Conservation (phyloP, 768 basidiomycete species). For the Lactarius quietus region DNA sequence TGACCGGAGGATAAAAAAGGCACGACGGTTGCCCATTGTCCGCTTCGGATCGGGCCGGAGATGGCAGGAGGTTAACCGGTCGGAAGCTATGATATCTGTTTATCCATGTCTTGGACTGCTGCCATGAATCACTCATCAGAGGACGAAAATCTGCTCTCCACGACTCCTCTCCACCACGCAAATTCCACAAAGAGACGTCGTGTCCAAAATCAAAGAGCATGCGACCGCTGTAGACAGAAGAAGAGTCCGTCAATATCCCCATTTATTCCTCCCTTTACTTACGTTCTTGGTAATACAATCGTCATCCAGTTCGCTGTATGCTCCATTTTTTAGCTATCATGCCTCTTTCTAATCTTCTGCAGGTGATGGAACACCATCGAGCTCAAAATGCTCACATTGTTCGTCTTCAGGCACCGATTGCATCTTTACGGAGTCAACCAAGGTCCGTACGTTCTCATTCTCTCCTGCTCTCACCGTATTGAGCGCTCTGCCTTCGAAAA, state of each 20-base stretch:
- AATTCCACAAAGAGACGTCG: conserved; percentile 20
- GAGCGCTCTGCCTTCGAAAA: neutral
- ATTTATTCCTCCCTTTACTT: neutral
- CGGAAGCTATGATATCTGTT: neutral
- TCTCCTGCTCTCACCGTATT: neutral
- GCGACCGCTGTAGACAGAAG: conserved; percentile 27
- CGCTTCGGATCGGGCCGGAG: neutral
- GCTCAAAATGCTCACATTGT: conserved; percentile 22
- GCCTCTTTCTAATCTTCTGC: neutral
- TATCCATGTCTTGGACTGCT: too few species aligned
- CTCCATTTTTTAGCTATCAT: neutral
- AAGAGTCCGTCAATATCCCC: conserved; percentile 19
- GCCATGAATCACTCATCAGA: conserved; percentile 23
- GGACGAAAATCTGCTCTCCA: conserved; percentile 1
- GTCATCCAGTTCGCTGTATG: conserved; percentile 22
- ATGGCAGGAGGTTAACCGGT: neutral
- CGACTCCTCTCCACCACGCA: too few species aligned
- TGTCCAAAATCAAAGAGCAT: conserved; percentile 24
- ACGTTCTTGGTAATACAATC: neutral
- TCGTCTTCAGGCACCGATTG: conserved; percentile 7
- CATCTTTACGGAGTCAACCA: conserved; percentile 22
- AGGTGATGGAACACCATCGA: conserved; percentile 19
- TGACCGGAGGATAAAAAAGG: neutral
- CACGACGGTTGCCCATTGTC: neutral
- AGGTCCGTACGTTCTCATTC: conserved; percentile 9